Base-by-base conservation (phyloP, 768 basidiomycete species). In the Atractiella rhizophila region DNA sequence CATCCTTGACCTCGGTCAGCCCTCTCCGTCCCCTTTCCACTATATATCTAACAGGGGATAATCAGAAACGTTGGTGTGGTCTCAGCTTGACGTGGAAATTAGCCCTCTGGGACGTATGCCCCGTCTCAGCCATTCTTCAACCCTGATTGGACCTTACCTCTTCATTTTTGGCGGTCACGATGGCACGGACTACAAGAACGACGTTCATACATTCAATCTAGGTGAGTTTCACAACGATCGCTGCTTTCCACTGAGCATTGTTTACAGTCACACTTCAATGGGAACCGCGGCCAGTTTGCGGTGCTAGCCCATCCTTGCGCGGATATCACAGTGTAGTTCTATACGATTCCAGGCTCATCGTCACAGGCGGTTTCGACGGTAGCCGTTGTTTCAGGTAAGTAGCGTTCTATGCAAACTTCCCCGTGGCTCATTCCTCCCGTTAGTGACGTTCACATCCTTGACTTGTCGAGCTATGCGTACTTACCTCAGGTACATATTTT, bases 161-260 rank as follows among this genome's bases (percentile, higher is more conserved):
- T 85, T 86, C 60, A 66, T 88, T 40, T 64, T 74, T 32, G 85
- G 83, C 0, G 86, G 86, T 2, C 83, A 88, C 59, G 76, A 86
- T 48, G 77, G 79, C 4, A 58, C 60, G 10, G 62, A 71, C 35
- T 91, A 91, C 55, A 56, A 56, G 25, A 58, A 59, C 37, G 76
- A 86, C 10, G 63, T 88, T 5, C 63, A 81, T 15, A 62, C 80
- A 4, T 83, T 83, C 59, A 85, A 91, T 53, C 71, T 94, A 27
- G 77, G 85, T 83, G 46, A 25, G 60, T 48, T 9, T 36, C 31
- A 21, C 26, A 32, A 42, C 27, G 45, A 28, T 18, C 15, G 9
- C 15, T 30, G 25, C 30, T 15, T 1, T 8, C 30, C 29, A 9
- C 44, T 26, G 34, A 20, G 19, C 18, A 19, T 12, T 28, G 23